Evolutionary conservation across 1,284 basidiomycete genomes (phyloP).

Genomic region (Melampsora occidentalis): DNA sequence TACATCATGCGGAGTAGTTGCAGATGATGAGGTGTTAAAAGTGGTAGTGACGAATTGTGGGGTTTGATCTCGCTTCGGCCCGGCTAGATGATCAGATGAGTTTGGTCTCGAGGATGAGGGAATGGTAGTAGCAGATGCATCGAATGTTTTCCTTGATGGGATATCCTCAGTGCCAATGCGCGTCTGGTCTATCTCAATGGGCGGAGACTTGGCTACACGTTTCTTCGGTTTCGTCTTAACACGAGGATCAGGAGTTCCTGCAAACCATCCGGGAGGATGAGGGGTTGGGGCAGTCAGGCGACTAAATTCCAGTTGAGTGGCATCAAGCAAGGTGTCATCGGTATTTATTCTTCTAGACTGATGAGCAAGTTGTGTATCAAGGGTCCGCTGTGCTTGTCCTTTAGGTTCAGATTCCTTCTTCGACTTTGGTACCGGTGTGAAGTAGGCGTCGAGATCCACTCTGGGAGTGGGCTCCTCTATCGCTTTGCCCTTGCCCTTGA

Average conservation of each 20-base stretch:
- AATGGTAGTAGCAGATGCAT: not conserved
- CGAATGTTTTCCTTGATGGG: not conserved
- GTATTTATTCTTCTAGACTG: not conserved
- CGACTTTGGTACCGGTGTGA: not conserved
- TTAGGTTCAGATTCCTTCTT: slow-evolving; percentile 1
- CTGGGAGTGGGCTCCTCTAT: not conserved
- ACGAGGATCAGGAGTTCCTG: not conserved
- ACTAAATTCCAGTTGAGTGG: slow-evolving; percentile 1
- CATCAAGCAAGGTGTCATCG: not conserved
- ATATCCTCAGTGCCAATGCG: not conserved
- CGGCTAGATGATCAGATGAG: not conserved
- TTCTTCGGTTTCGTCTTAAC: not conserved
- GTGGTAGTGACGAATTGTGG: not conserved
- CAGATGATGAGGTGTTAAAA: not conserved
- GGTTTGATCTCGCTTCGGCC: not conserved
- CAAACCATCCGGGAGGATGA: slow-evolving; percentile 11
- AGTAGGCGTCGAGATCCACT: not conserved
- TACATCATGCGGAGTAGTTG: not conserved
- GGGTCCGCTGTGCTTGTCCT: not conserved
- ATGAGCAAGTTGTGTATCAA: not conserved
- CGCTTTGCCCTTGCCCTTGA: slow-evolving; percentile 4
- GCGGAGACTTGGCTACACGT: not conserved
- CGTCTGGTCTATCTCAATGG: not conserved
- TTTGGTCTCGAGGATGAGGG: not conserved
- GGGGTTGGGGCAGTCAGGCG: not conserved